A percentile compares a stretch with the other conserved stretches of the same genome.
phyloP scores from a whole-genome alignment of 75 land plant species.

The Selaginella tamariscina region DNA sequence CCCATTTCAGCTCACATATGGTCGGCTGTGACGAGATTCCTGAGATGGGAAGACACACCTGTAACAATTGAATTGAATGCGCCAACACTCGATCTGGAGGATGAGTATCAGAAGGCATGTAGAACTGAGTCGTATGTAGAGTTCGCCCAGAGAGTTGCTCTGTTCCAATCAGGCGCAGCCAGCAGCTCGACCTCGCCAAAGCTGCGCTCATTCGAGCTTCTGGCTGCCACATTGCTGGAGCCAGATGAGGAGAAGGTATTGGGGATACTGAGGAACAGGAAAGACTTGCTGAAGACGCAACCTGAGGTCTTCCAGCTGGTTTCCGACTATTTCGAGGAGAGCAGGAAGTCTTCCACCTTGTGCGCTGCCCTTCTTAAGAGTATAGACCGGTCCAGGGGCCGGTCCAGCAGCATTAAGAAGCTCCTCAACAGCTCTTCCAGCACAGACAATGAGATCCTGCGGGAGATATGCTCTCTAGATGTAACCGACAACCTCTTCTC shows the following conservation, averaged over 20 bases:
- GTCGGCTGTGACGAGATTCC: not conserved
- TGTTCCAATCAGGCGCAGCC: not conserved
- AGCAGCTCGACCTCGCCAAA: not conserved
- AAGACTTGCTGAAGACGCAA: slow-evolving; percentile 3
- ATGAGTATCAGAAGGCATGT: not conserved
- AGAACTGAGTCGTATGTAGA: slow-evolving; percentile 11
- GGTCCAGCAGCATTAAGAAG: not conserved
- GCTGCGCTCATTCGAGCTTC: not conserved
- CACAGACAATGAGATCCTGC: slow-evolving; percentile 1
- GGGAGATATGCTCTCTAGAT: not conserved
- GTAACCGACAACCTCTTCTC: not conserved
- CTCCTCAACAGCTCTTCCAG: not conserved
- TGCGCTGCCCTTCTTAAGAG: slow-evolving; percentile 3
- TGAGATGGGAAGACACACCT: not conserved
- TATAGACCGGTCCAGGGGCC: not conserved
- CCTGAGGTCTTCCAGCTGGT: not conserved
- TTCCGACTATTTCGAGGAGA: not conserved
- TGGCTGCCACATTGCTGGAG: not conserved
- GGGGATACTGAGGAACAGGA: not conserved
- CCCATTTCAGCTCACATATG: slow-evolving; percentile 3
- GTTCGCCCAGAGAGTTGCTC: not conserved
- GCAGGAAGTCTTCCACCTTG: not conserved
- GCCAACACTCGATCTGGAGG: not conserved
- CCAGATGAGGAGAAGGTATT: not conserved
- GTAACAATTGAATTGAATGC: too few relatives aligned